Evolutionary conservation across 306 rosid species (phyloP), one percentile per base, ranked within the genome.

Genomic region (Acacia acuminata): DNA sequence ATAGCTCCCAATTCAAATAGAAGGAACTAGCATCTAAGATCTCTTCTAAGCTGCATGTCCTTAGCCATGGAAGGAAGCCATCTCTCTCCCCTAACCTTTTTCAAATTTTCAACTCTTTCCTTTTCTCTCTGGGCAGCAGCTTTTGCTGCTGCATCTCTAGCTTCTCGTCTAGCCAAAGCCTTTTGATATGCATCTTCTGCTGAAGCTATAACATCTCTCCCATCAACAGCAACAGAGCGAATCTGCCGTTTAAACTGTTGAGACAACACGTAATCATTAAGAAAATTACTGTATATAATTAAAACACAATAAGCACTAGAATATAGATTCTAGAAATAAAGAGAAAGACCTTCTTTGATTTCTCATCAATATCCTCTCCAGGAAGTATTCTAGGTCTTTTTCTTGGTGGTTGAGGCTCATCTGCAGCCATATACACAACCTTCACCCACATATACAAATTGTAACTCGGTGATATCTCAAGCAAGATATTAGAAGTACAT

Each of bases 31-130:
- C 75, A 72, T 72, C n/a, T 0, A 77, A 69, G 68, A 71, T 66
- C 45, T 67, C 44, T 30, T 4, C 13, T 40, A 61, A 81, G 65
- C 60, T 77, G 81, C 96, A 81, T 89, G 79, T 86, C 93, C 84
- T 83, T 87, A 81, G 94, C 97, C 85, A 93, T 87, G 63, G 97
- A 93, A 61, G 98, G 98, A 24, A 92, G 84, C 98, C 98, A 93
- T 87, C 87, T 93, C 85, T 96, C 98, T 47, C 99, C 98, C 80
- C 96, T 93, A n/a, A 88, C 77, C 88, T 80, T 92, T 73, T 96
- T 93, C 90, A 96, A 84, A 12, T 88, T 79, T 61, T 89, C 89
- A 78, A 96, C 88, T 83, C 99, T 88, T 87, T 90, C 93, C 85
- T 92, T 90, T 76, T 96, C 98, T 86, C 85, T 91, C 70, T 88